Evolutionary conservation across 305 asterid genomes (phyloP), one percentile per base, ranked within the genome.

Genomic region (Fraxinus ornus): DNA sequence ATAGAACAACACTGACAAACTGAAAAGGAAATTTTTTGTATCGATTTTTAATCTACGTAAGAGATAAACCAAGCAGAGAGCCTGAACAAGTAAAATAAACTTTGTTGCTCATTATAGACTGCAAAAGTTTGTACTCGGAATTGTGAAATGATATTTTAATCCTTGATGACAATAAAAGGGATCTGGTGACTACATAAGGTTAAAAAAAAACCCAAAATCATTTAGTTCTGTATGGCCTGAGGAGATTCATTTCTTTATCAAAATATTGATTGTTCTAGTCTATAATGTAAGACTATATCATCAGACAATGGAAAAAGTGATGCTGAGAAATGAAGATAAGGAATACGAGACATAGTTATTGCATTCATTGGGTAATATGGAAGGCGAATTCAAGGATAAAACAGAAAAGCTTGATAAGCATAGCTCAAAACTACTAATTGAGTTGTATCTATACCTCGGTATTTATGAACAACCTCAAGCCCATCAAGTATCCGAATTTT

Each of bases 401-500:
- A 13, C 64, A 35, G 33, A 26, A 24, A 64, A 47, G 21, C 13
- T 83, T 9, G 79, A 79, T 39, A 15, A 32, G 75, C 9, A 73
- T 78, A 52, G 19, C 76, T 75, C 28, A 47, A 75, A 36, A 64
- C 78, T 47, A 7, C 17, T 81, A 33, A 77, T 5, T 7, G 35
- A 62, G 35, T 22, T 17, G 64, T 71, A 12, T 19, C 3, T 22
- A 32, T 88, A 94, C 98, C 97, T 94, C 81, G 92, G 86, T 92
- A 94, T 82, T 95, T 94, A 74, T 80, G 91, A 78, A 95, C 94
- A 82, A 91, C 83, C 78, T 92, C 94, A n/a, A 87, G 80, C 78
- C 95, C 97, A 47, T 95, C 97, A 26, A 95, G 94, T 70, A 93
- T 87, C 4, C 93, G 92, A 66, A 95, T 91, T 86, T 86, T 95